Conservation (phyloP, 805 yeast genomes). For the Ascoidea asiatica region DNA sequence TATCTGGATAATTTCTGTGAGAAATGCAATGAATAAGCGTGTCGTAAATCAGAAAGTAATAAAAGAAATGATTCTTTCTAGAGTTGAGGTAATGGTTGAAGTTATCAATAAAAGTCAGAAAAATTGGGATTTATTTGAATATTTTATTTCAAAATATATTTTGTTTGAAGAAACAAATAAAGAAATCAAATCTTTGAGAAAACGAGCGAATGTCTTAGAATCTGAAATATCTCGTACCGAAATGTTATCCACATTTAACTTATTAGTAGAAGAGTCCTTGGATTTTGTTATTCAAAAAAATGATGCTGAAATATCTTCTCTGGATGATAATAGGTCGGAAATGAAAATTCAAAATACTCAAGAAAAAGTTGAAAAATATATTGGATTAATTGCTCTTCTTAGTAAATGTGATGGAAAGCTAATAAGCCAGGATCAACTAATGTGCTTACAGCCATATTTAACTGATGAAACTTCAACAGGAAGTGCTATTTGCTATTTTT, state of each 20-base stretch:
- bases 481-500: constrained; percentile 28
- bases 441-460: constrained; percentile 51
- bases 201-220: too few species aligned
- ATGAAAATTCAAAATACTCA: constrained; percentile 2
- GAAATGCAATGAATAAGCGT: constrained; percentile 3
- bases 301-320: constrained; percentile 9
- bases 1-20: constrained; percentile 20
- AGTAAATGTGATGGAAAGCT: constrained; percentile 38
- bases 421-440: constrained; percentile 53
- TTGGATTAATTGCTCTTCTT: constrained; percentile 42
- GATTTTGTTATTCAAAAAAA: constrained; percentile 20
- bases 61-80: constrained; percentile 7
- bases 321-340: constrained; percentile 16
- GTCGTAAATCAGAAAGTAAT: constrained; percentile 2
- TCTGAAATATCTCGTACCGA: constrained; percentile 6
- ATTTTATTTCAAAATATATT: constrained; percentile 31
- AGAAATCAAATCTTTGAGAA: constrained; percentile 3
- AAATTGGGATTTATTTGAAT: constrained; percentile 30
- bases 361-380: constrained; percentile 19
- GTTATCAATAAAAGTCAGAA: constrained; percentile 24
- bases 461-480: constrained; percentile 31
- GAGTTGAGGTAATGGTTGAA: constrained; percentile 23
- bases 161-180: constrained; percentile 15
- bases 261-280: constrained; percentile 23
- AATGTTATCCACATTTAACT: constrained; percentile 13